Conservation (phyloP, 1,139 yeast species). For the Sugiyamaella pinicola region DNA sequence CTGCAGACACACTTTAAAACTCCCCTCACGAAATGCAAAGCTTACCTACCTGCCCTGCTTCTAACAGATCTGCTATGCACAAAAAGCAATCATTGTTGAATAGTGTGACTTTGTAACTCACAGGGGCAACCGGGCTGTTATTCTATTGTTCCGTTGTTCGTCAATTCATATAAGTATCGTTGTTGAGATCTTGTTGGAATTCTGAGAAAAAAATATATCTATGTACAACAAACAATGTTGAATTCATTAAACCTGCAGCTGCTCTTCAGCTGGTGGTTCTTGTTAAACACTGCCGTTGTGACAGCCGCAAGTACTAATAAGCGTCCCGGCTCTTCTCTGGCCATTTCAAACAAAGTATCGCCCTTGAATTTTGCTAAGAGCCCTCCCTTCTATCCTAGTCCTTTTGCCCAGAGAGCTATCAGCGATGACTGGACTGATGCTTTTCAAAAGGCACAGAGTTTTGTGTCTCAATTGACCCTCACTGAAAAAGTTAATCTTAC, state of each 20-base stretch:
- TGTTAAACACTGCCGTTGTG: not conserved
- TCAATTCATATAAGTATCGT: not conserved
- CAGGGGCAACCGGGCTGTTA: too few relatives aligned
- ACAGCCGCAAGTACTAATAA: not conserved
- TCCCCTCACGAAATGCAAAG: not conserved
- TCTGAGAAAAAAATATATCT: too few relatives aligned
- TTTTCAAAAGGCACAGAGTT: constrained; percentile 55
- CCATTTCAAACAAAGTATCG: not conserved
- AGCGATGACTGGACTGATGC: constrained; percentile 57
- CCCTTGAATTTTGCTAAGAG: constrained; percentile 23
- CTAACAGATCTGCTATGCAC: not conserved
- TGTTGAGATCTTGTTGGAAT: not conserved
- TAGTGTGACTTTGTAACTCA: not conserved
- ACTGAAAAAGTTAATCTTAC: constrained; percentile 64
- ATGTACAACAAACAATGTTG: not conserved
- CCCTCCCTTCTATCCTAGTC: constrained; percentile 31
- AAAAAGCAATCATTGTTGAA: not conserved
- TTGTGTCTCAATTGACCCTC: constrained; percentile 57
- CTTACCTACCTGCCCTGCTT: constrained; percentile 1
- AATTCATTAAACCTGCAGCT: not conserved
- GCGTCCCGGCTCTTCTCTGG: not conserved
- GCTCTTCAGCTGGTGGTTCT: not conserved
- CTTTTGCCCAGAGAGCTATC: constrained; percentile 31
- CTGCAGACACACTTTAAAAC: not conserved
- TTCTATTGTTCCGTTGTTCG: not conserved